A percentile compares a stretch with the other conserved stretches of the same genome.
Conservation (phyloP, 139 green algal genomes). For the Closterium sp. region DNA sequence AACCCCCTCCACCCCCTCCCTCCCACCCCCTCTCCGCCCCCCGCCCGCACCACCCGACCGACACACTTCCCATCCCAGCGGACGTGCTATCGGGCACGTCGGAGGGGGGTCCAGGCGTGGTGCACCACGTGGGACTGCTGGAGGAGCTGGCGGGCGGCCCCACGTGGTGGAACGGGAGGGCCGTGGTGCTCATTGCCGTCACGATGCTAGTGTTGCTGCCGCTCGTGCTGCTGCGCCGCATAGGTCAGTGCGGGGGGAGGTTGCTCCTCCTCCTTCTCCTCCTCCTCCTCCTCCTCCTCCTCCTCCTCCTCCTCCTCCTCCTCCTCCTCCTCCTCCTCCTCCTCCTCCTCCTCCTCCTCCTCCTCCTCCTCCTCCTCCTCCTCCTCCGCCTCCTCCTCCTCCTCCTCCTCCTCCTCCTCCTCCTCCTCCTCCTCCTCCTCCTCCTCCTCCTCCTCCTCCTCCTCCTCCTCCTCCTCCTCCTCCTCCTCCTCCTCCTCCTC, state of each 20-base stretch:
- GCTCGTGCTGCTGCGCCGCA: slow-evolving; percentile 14
- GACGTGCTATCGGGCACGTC: slow-evolving; percentile 30
- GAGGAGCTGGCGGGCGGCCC: slow-evolving; percentile 23
- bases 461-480: slow-evolving; percentile 1
- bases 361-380: slow-evolving; percentile 1
- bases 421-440: slow-evolving; percentile 1
- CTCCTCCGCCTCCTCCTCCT: too few relatives aligned
- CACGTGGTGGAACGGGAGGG: slow-evolving; percentile 25
- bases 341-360: background rate
- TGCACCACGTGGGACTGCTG: slow-evolving; percentile 24
- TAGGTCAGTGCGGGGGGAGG: background rate
- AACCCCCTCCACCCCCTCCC: background rate
- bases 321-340: slow-evolving; percentile 1
- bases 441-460: slow-evolving; percentile 1
- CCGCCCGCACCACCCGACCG: too few relatives aligned
- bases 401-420: background rate
- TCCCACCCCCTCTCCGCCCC: background rate
- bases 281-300: background rate
- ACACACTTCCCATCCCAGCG: slow-evolving; percentile 1
- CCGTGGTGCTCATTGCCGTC: slow-evolving; percentile 12
- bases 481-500: too few relatives aligned
- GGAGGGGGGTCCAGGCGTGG: background rate
- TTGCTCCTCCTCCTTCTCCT: background rate
- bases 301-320: slow-evolving; percentile 1
- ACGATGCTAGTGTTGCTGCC: slow-evolving; percentile 13